Conservation (phyloP, 345 rosid genomes). For the Rhodomyrtus tomentosa region DNA sequence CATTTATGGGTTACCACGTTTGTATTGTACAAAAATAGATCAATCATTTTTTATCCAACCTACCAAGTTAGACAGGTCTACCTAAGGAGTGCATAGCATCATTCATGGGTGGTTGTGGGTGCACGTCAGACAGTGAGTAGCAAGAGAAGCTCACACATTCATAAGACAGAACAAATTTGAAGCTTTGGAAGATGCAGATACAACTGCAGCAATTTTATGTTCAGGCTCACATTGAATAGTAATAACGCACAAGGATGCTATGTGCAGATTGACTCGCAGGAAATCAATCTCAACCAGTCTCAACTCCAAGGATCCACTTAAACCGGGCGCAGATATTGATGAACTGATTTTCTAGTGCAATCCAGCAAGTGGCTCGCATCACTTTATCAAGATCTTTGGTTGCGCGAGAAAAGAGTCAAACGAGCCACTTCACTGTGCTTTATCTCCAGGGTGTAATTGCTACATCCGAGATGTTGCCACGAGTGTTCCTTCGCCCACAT, state of each 20-base stretch:
- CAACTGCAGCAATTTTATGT: background rate
- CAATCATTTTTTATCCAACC: too few species aligned
- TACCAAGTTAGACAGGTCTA: too few species aligned
- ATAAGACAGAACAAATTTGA: background rate
- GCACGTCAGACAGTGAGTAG: background rate
- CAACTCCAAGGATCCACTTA: background rate
- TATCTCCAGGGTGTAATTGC: background rate
- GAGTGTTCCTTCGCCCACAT: background rate
- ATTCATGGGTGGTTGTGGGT: background rate
- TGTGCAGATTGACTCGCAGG: background rate
- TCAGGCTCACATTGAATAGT: background rate
- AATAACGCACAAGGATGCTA: background rate
- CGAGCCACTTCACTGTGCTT: background rate
- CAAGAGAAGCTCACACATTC: background rate
- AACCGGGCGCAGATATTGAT: background rate
- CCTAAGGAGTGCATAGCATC: background rate
- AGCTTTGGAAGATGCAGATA: background rate
- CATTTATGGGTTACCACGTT: too few species aligned
- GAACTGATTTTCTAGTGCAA: background rate
- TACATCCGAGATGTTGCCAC: background rate
- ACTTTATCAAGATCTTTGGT: background rate
- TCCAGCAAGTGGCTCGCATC: background rate
- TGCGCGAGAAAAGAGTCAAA: background rate
- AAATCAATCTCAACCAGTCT: background rate
- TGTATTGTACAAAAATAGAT: too few species aligned